These are phyloP conservation scores for Astragalus glycyphyllos DNA, from an alignment of 306 rosid genomes.

Conservation along the genomic window DNA sequence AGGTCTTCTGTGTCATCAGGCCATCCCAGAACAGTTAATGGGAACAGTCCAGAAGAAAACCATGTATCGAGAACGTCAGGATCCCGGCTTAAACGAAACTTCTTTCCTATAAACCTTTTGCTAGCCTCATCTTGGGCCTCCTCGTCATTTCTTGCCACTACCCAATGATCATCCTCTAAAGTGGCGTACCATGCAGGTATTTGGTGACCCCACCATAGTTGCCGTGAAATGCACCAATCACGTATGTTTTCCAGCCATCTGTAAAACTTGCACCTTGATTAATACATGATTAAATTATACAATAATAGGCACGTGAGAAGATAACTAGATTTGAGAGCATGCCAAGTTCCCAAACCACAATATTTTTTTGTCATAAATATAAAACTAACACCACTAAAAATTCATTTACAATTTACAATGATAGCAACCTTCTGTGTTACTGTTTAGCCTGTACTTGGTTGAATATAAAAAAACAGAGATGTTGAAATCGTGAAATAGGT, in stretches of 20 bases:
- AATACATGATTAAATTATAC: background rate
- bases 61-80: slow-evolving; percentile 99
- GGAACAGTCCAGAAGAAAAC: slow-evolving; percentile 99
- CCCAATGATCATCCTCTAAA: slow-evolving; percentile 86
- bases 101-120: slow-evolving; percentile 63
- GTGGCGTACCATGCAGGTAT: slow-evolving; percentile 93
- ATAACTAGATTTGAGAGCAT: slow-evolving; percentile 17
- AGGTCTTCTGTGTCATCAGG: too few species aligned
- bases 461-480: background rate
- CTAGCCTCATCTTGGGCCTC: slow-evolving; percentile 76
- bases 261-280: too few species aligned
- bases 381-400: too few species aligned
- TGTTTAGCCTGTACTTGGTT: background rate
- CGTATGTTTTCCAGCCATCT: too few species aligned
- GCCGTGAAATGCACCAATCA: slow-evolving; percentile 97
- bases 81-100: slow-evolving; percentile 68
- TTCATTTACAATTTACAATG: too few species aligned
- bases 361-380: background rate
- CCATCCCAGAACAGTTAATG: too few species aligned
- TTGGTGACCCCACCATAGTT: slow-evolving; percentile 99
- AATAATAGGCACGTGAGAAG: background rate
- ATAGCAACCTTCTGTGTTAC: background rate
- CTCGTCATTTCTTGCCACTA: slow-evolving; percentile 77
- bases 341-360: slow-evolving; percentile 18
- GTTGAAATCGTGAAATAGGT: slow-evolving; percentile 3